Evolutionary conservation across 306 rosid species (phyloP), one percentile per base, ranked within the genome.

Genomic region (Ormosia semicastrata): DNA sequence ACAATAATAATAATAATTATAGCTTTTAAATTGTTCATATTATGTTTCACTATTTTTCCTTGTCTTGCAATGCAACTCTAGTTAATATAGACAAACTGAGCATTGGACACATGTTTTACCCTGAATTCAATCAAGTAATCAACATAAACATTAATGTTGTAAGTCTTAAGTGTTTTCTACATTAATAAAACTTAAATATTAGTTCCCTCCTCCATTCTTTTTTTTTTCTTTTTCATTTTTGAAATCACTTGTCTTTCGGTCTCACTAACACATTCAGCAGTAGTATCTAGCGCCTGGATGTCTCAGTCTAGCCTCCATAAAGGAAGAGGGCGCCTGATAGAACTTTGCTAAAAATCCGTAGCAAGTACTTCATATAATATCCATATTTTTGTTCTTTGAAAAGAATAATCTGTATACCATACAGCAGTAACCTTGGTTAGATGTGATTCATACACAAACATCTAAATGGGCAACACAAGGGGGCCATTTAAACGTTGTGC

Each of bases 21-120:
- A 64, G 66, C 70, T 75, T 79, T 75, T 39, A 57, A 75, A 47
- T 66, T 74, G 34, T 76, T 15, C 80, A 44, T 34, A 30, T 44
- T 54, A 65, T 11, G 18, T 50, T 72, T 65, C 47, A 33, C n/a
- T 40, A 10, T 36, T 79, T 57, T 73, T 32, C 66, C 41, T 46
- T 11, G 44, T 46, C 49, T 57, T 83, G 44, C 70, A 70, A 71
- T 34, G n/a, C 66, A 74, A 73, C 33, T 66, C 52, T 33, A 62
- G 29, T 34, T 18, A 63, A 63, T 37, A 70, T 6, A 56, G 50
- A 40, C 67, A 78, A 9, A 43, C 66, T 34, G 37, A 54, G 50
- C 14, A 67, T 8, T 11, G 54, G 34, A 78, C 52, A 44, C 18
- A 66, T 7, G 3, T 62, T 30, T 40, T 50, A 54, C 13, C 70